Base-by-base conservation (phyloP, 192 early-diverging fungal species). In the Podila epicladia region DNA sequence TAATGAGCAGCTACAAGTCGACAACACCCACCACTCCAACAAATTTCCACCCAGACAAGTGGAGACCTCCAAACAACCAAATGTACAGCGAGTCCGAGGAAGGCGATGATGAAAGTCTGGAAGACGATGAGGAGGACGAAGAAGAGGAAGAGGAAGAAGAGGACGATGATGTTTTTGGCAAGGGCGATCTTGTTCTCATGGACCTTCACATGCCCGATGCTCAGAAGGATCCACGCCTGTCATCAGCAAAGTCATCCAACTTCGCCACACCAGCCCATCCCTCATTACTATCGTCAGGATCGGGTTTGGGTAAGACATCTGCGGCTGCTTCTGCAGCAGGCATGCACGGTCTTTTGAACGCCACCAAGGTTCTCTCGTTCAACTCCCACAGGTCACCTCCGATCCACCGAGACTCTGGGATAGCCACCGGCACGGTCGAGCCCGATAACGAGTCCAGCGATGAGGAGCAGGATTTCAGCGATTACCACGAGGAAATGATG, bases 401-500 rank as follows among this genome's bases (percentile, higher is more conserved):
- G 12, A 59, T 51, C n/a, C 48, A 64, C 32, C 63, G 32, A 26
- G 65, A 33, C 24, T 20, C 59, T 48, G 48, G 68, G 3, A 19
- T 38, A 5, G 26, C 55, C 8, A 26, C 28, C 9, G 57, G 26
- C 3, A 49, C 62, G 38, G 65, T 12, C 15, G 70, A 65, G 11
- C 1, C 11, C 17, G 60, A 72, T 67, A 69, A 62, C 41, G 65
- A 82, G 13, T 73, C 83, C 22, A 80, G 83, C 53, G 79, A 84
- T 45, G 82, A 84, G 9, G 85, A 88, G 20, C 79, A 77, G 8
- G 85, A 87, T 12, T 83, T 82, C 49, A 84, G 82, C 60, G 89
- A 90, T 69, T 90, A 87, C 49, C 84, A 88, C 32, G 89, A 90
- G 62, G 89, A 90, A 58, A 90, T 90, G 89, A 73, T 90, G 64